Conservation (phyloP, 2,329 filamentous ascomycete genomes). For the Cercospora berteroae region DNA sequence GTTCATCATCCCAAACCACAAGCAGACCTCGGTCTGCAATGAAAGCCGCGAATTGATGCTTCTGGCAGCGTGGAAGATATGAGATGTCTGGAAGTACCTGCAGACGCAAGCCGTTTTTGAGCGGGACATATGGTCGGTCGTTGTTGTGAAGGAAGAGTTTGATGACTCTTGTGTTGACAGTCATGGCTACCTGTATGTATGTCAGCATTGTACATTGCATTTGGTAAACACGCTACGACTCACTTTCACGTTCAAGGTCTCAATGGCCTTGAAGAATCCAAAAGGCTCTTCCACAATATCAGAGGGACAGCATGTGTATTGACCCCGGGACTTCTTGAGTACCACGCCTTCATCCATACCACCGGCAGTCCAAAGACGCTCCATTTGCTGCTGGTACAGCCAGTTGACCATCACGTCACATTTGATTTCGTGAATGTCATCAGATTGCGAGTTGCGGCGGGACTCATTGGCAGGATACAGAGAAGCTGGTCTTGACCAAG, state of each 20-base stretch:
- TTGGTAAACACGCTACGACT: slow-evolving; percentile 18
- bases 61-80: slow-evolving; percentile 59
- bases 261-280: slow-evolving; percentile 52
- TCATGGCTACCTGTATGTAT: slow-evolving; percentile 61
- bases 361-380: slow-evolving; percentile 52
- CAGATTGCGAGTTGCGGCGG: slow-evolving; percentile 42
- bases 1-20: slow-evolving; percentile 65
- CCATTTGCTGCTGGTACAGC: slow-evolving; percentile 61
- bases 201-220: background rate
- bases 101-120: slow-evolving; percentile 57
- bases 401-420: slow-evolving; percentile 63
- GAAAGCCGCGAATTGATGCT: slow-evolving; percentile 66
- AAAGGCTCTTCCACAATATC: slow-evolving; percentile 47
- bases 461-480: slow-evolving; percentile 38
- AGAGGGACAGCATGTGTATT: slow-evolving; percentile 54
- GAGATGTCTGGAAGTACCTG: slow-evolving; percentile 61
- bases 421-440: slow-evolving; percentile 55
- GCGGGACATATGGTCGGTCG: slow-evolving; percentile 56
- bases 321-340: slow-evolving; percentile 52
- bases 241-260: slow-evolving; percentile 55
- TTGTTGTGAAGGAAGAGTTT: slow-evolving; percentile 57
- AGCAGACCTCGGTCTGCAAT: slow-evolving; percentile 58
- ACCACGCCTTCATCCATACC: slow-evolving; percentile 55
- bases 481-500: slow-evolving; percentile 38
- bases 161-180: slow-evolving; percentile 64